A percentile compares a stretch with the other conserved stretches of the same genome.
Conservation (phyloP, 2,329 filamentous ascomycete genomes). For the Teratosphaeria epicoccoides region DNA sequence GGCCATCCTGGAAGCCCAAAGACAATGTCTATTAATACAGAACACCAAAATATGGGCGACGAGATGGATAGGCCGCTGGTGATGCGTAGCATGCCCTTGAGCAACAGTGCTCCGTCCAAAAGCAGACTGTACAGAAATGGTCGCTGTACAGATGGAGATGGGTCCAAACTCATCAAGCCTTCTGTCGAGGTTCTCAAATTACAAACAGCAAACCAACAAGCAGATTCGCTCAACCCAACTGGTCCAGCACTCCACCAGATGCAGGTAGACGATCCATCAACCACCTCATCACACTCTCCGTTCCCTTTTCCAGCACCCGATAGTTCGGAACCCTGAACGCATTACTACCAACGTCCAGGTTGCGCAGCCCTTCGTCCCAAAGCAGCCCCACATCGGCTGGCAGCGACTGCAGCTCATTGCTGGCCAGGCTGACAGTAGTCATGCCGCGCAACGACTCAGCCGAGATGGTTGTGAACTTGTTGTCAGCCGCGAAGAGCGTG, state of each 20-base stretch:
- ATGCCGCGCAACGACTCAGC: conserved; percentile 65
- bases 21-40: too few relatives aligned
- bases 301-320: conserved; percentile 75
- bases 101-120: too few relatives aligned
- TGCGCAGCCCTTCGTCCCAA: conserved; percentile 52
- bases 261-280: conserved; percentile 46
- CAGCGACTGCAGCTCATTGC: conserved; percentile 75
- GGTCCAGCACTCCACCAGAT: not conserved
- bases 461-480: conserved; percentile 57
- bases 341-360: conserved; percentile 72
- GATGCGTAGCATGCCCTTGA: too few relatives aligned
- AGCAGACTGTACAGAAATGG: not conserved
- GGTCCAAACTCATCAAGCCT: not conserved
- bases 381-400: conserved; percentile 73
- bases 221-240: not conserved
- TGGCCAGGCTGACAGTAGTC: conserved; percentile 64
- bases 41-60: too few relatives aligned
- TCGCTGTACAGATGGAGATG: too few relatives aligned
- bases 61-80: too few relatives aligned
- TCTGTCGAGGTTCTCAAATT: not conserved
- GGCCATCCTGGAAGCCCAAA: too few relatives aligned
- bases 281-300: conserved; percentile 73
- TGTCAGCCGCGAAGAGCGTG: conserved; percentile 66
- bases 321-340: conserved; percentile 78
- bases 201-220: not conserved